Base-by-base conservation (phyloP, 2,329 filamentous ascomycete genomes). In the Penicillium sp. region DNA sequence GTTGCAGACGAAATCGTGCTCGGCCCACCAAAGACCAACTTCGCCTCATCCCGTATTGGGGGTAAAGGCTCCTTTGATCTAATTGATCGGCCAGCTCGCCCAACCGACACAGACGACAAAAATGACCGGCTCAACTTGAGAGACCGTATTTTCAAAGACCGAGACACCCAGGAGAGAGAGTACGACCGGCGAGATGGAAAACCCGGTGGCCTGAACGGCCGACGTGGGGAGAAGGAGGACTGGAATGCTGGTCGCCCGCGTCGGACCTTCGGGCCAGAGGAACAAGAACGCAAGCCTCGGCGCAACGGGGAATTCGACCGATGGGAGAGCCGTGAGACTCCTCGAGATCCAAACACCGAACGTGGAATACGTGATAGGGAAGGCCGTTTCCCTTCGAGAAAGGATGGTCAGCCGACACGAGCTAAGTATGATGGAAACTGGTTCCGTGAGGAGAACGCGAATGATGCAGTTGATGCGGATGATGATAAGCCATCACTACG, bases 1-100 rank as follows among this genome's bases (percentile, higher is more conserved):
- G 62, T 84, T 69, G 76, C 83, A 64, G 92, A 96, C 63, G 91
- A 95, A 58, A 88, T 95, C 51, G 82, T 94, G 52, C 87, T 96
- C 51, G 91, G 90, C 12, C 91, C 91, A 17, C 90, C 91, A 1
- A 89, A 90, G 70, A 90, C 85, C 40, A 84, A 85, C 37, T 96
- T 97, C 71, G 84, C 90, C 46, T 95, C 91, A 18, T 89, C 88
- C 52, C 80, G 84, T 54, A 69, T 72, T 46, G 63, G 69, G 56
- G 72, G 73, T 29, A 82, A 82, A 67, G 63, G 67, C 26, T 71
- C 68, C 1, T 70, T 75, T 49, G 78, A 80, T 51, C 63, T 71
- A 41, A 69, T 71, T 18, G 77, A 80, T 52, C 72, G 75, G 33
- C 52, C 72, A 20, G 69, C 73, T 46, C 73, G 75, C 12, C 73